Percentiles rank a stretch among this genome's conserved stretches.
Evolutionary conservation across 495 filamentous ascomycete genomes (phyloP).

Genomic region (Penicillium daleae): DNA sequence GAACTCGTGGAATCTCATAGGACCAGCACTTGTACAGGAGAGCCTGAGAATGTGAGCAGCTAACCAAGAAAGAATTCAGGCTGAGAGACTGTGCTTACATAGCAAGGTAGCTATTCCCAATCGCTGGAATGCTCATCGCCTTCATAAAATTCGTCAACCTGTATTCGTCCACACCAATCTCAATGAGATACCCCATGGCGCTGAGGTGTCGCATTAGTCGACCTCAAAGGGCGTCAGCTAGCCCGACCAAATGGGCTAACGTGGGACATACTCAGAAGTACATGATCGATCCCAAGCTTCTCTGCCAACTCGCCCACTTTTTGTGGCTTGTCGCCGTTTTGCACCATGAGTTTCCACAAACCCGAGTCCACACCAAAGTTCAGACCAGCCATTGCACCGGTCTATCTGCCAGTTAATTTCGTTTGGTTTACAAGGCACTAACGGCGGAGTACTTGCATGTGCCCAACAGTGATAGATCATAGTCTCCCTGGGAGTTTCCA

Average conservation of each 20-base stretch:
- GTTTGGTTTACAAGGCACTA: neutral
- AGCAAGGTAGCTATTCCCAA: slow-evolving; percentile 38
- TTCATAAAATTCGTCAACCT: slow-evolving; percentile 27
- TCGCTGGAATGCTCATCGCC: neutral
- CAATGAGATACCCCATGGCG: slow-evolving; percentile 52
- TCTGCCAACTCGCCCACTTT: slow-evolving; percentile 7
- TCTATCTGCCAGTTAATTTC: neutral
- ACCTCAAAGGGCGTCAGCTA: slow-evolving; percentile 15
- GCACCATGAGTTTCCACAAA: slow-evolving; percentile 11
- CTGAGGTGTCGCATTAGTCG: slow-evolving; percentile 53
- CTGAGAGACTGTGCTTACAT: slow-evolving; percentile 27
- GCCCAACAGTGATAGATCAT: slow-evolving; percentile 48
- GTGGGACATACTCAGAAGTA: neutral
- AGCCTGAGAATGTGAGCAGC: slow-evolving; percentile 5
- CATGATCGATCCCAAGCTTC: slow-evolving; percentile 7
- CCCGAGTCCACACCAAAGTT: slow-evolving; percentile 13
- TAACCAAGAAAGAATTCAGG: neutral
- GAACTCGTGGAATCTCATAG: slow-evolving; percentile 14
- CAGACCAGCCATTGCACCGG: neutral
- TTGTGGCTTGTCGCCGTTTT: slow-evolving; percentile 14
- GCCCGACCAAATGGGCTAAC: neutral
- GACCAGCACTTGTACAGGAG: slow-evolving; percentile 8
- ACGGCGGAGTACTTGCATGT: slow-evolving; percentile 24
- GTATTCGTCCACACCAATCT: slow-evolving; percentile 51
- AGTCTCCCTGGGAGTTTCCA: slow-evolving; percentile 48